Conservation (phyloP, 148 eudicot species). For the Pharnaceum exiguum region DNA sequence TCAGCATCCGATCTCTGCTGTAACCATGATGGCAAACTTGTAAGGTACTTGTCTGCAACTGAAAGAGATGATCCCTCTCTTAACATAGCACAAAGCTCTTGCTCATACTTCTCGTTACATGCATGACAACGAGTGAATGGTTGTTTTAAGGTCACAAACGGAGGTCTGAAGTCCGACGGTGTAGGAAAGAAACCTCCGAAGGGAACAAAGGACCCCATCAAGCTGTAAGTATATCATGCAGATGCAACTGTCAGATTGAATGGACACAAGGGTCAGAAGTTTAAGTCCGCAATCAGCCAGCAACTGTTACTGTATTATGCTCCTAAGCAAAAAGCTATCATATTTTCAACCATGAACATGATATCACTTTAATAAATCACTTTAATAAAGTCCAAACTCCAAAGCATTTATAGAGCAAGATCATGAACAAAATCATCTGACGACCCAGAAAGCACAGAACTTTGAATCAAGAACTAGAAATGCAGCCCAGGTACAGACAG, state of each 20-base stretch:
- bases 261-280: conserved; percentile 24
- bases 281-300: not conserved
- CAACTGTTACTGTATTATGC: too few relatives aligned
- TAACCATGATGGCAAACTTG: conserved; percentile 51
- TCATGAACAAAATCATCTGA: too few relatives aligned
- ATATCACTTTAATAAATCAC: too few relatives aligned
- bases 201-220: conserved; percentile 97
- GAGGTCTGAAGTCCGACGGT: conserved; percentile 49
- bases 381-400: too few relatives aligned
- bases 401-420: too few relatives aligned
- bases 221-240: conserved; percentile 48
- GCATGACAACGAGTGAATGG: conserved; percentile 35
- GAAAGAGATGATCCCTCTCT: conserved; percentile 43
- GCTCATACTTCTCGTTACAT: conserved; percentile 65
- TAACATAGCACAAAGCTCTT: conserved; percentile 44
- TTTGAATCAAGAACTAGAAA: too few relatives aligned
- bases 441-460: too few relatives aligned
- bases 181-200: conserved; percentile 88
- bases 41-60: conserved; percentile 34
- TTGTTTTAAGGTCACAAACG: conserved; percentile 26
- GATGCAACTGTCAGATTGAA: conserved; percentile 44
- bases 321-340: too few relatives aligned
- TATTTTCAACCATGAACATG: too few relatives aligned
- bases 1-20: conserved; percentile 40
- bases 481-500: too few relatives aligned